These are phyloP conservation scores for Endothia cerciana DNA, from an alignment of 2,329 filamentous ascomycete genomes.

Conservation along the genomic window DNA sequence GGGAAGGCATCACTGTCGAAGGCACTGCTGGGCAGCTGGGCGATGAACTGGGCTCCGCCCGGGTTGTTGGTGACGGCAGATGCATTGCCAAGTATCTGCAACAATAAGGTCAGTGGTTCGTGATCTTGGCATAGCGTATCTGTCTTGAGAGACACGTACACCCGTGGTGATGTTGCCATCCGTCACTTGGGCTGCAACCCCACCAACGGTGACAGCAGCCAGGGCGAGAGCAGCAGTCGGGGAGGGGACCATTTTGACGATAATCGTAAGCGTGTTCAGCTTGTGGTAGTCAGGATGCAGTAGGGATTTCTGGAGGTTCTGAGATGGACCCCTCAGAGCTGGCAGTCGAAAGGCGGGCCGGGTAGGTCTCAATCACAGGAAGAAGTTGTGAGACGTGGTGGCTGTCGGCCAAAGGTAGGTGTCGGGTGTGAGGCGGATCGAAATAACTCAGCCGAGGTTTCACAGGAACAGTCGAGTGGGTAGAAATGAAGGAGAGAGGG, in stretches of 20 bases:
- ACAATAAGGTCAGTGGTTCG: background rate
- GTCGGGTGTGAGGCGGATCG: too few species aligned
- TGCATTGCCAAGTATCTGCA: constrained; percentile 25
- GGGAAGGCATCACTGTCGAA: constrained; percentile 24
- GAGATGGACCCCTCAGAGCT: background rate
- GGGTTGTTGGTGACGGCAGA: constrained; percentile 22
- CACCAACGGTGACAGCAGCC: constrained; percentile 10
- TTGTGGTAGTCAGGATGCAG: background rate
- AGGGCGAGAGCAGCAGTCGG: constrained; percentile 4
- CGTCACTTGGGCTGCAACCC: constrained; percentile 11
- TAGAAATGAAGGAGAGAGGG: too few species aligned
- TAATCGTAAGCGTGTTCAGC: background rate
- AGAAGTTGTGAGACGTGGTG: background rate
- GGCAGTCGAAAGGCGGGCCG: background rate
- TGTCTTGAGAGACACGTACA: constrained; percentile 3
- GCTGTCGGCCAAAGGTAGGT: too few species aligned
- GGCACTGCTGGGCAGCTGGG: constrained; percentile 20
- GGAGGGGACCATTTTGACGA: constrained; percentile 18
- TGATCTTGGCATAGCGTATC: background rate
- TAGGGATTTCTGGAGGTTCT: background rate
- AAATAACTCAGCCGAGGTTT: too few species aligned
- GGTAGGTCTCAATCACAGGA: background rate
- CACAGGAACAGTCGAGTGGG: too few species aligned
- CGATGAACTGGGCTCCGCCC: constrained; percentile 22
- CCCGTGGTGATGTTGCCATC: constrained; percentile 12